These are phyloP conservation scores for Fusarium mundagurra DNA, from an alignment of 2,329 filamentous ascomycete genomes.

Conservation along the genomic window DNA sequence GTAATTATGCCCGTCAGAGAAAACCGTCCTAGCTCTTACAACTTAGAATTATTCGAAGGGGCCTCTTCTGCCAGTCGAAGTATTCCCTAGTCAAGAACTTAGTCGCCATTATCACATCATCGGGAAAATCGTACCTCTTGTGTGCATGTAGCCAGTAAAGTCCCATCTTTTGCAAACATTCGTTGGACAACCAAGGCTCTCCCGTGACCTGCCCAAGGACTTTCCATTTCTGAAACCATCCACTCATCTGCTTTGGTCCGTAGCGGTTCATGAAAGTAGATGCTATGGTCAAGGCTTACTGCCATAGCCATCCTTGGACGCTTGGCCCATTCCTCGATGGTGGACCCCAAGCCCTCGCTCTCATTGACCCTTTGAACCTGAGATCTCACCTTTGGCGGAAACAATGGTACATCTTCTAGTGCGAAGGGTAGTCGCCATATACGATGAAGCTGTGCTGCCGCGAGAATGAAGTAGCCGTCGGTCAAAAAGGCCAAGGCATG, in stretches of 20 bases:
- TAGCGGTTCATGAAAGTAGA: background rate
- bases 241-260: background rate
- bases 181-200: background rate
- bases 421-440: background rate
- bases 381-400: background rate
- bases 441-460: background rate
- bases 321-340: background rate
- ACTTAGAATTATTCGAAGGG: background rate
- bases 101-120: background rate
- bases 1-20: background rate
- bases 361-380: background rate
- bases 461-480: background rate
- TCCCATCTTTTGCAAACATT: background rate
- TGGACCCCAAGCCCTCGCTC: background rate
- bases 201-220: background rate
- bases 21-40: background rate
- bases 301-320: background rate
- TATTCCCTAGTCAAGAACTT: background rate
- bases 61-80: background rate
- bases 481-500: background rate
- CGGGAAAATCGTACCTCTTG: background rate
- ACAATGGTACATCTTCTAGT: background rate
- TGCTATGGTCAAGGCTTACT: background rate
- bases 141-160: background rate
- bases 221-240: background rate